These are phyloP conservation scores for Phytophthora pinifolia DNA, from an alignment of 352 stramenopile genomes.

Conservation along the genomic window DNA sequence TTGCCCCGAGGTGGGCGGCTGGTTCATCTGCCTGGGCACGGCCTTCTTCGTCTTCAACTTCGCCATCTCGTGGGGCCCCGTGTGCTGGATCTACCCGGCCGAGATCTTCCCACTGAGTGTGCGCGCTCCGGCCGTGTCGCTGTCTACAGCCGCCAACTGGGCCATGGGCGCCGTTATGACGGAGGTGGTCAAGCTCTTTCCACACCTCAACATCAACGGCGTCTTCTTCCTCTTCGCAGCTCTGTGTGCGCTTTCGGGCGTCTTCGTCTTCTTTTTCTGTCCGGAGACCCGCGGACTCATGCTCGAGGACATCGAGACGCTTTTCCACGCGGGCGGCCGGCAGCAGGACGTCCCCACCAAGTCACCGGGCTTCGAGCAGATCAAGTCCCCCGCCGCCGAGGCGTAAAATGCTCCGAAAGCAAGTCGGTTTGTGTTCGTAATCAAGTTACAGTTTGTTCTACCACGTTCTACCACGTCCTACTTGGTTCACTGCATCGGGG, in stretches of 20 bases:
- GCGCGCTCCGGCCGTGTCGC: constrained; percentile 8
- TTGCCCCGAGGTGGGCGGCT: constrained; percentile 19
- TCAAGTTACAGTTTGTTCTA: too few species aligned
- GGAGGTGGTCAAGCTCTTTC: constrained; percentile 28
- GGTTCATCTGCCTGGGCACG: constrained; percentile 29
- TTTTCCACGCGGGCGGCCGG: constrained; percentile 18
- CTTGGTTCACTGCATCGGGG: too few species aligned
- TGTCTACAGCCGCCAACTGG: constrained; percentile 15
- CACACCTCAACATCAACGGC: constrained; percentile 34
- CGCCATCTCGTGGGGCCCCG: constrained; percentile 33
- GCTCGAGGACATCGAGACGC: constrained; percentile 29
- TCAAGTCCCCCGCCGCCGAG: constrained; percentile 3
- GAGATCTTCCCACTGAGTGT: constrained; percentile 12
- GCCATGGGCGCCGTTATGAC: constrained; percentile 15
- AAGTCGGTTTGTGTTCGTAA: too few species aligned
- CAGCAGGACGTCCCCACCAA: constrained; percentile 2
- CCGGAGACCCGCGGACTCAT: constrained; percentile 25
- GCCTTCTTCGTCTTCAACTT: constrained; percentile 37
- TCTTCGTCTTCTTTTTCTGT: constrained; percentile 36
- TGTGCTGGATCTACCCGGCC: constrained; percentile 36
- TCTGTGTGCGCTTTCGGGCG: constrained; percentile 17
- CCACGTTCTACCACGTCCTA: too few species aligned
- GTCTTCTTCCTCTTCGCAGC: constrained; percentile 48
- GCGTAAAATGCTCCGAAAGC: not conserved
- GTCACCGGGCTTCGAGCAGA: constrained; percentile 5